Base-by-base conservation (phyloP, 257 asterid genomes). In the Eucommia ulmoides region DNA sequence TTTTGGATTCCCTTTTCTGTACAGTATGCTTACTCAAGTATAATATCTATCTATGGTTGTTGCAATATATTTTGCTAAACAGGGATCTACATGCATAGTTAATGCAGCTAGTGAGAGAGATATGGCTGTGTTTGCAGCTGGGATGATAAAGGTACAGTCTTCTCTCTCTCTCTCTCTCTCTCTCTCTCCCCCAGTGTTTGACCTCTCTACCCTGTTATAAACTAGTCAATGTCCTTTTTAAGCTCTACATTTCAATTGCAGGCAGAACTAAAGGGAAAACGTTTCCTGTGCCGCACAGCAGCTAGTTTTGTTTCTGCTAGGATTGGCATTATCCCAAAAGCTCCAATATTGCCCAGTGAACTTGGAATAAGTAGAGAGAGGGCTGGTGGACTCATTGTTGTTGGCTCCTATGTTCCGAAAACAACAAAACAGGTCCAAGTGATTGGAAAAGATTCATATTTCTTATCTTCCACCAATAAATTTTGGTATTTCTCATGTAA, bases 261-360 rank as follows among this genome's bases (percentile, higher is more conserved):
- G 98, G 94, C 98, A 49, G 98, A 89, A 76, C 60, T 80, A 62
- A 85, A 71, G 71, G 98, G 98, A 47, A 89, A 83, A 73, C 72
- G 69, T 64, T 89, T 78, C 76, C 67, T 89, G 52, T 85, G 94
- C 86, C 98, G 98, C 35, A 89, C 93, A 57, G 98, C 98, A 42
- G 98, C 98, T 50, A 89, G 96, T 73, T 89, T 89, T 65, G 98
- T 89, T 64, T 89, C 98, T 41, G 78, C 96, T 63, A 83, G 93
- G 57, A 65, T 89, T 58, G 98, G 98, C 54, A 89, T 89, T 48
- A 67, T 75, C 52, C 75, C 86, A 46, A 89, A 78, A 70, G 64
- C 93, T 69, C 94, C 93, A 55, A 65, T 89, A 33, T 55, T 65
- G 48, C 94, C 98, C 48, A 54, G 52, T 58, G 96, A 82, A 61